Percentiles rank a stretch among this genome's conserved stretches.
Conservation (phyloP, 345 rosid genomes). For the Geranium brycei region DNA sequence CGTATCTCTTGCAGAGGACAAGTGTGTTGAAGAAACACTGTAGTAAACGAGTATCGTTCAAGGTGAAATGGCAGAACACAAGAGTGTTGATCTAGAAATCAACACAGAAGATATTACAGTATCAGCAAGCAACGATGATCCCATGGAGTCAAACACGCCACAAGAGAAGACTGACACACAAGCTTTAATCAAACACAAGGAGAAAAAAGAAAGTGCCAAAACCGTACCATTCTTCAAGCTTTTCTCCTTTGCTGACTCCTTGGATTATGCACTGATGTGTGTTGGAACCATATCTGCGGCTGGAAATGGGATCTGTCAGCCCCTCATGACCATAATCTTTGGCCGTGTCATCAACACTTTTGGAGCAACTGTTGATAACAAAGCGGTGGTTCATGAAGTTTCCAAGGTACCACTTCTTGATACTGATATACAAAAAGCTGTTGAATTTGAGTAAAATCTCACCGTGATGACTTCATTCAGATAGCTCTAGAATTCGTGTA, state of each 20-base stretch:
- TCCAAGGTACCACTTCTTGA: slow-evolving; percentile 15
- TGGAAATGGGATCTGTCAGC: slow-evolving; percentile 17
- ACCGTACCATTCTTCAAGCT: slow-evolving; percentile 21
- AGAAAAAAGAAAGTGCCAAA: slow-evolving; percentile 7
- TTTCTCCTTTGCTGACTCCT: slow-evolving; percentile 20
- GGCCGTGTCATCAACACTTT: slow-evolving; percentile 17
- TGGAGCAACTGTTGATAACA: slow-evolving; percentile 8
- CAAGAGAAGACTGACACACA: slow-evolving; percentile 1
- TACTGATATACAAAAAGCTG: too few species aligned
- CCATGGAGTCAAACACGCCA: slow-evolving; percentile 1
- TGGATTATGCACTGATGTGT: slow-evolving; percentile 15
- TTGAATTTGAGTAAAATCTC: not conserved
- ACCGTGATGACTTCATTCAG: slow-evolving; percentile 1
- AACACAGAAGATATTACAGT: not conserved
- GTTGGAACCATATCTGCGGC: slow-evolving; percentile 17
- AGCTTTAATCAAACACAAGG: slow-evolving; percentile 1
- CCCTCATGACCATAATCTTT: slow-evolving; percentile 14
- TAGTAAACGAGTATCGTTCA: not conserved
- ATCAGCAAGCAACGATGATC: not conserved
- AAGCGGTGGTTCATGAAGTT: slow-evolving; percentile 7
- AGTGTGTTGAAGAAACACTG: not conserved
- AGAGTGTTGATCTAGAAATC: slow-evolving; percentile 1
- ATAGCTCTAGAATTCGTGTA: slow-evolving; percentile 11
- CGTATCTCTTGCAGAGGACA: not conserved
- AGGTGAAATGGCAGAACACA: slow-evolving; percentile 9